These are phyloP conservation scores for Rhynchospora breviuscula DNA, from an alignment of 176 grass and related monocot genomes.

Conservation along the genomic window DNA sequence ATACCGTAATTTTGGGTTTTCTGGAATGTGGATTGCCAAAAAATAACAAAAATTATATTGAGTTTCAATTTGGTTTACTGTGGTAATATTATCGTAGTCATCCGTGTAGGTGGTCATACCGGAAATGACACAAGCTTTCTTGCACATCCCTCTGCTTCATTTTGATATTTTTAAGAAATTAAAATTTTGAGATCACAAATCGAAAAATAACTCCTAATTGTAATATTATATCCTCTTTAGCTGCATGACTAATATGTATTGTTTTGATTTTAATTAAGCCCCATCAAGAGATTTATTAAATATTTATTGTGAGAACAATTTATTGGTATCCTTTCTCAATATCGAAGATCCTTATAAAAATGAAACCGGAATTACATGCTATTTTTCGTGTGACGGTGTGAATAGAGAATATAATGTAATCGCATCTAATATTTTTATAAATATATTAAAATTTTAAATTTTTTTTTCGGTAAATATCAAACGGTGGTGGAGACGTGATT, in stretches of 20 bases:
- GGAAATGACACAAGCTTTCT: neutral
- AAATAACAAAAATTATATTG: neutral
- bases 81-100: neutral
- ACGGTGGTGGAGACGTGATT: neutral
- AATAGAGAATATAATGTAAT: neutral
- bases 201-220: neutral
- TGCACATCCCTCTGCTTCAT: neutral
- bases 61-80: neutral
- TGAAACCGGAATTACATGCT: neutral
- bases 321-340: neutral
- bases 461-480: neutral
- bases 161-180: neutral
- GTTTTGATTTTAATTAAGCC: too few species aligned
- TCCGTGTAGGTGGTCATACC: neutral
- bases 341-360: neutral
- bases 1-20: neutral
- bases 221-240: too few species aligned
- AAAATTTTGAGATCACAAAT: too few species aligned
- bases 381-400: neutral
- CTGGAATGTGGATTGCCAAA: neutral
- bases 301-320: too few species aligned
- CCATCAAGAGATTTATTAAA: too few species aligned
- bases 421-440: neutral
- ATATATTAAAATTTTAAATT: neutral
- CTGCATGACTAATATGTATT: too few species aligned